Evolutionary conservation across 1,284 basidiomycete genomes (phyloP).

Genomic region (Amylostereum chailletii): DNA sequence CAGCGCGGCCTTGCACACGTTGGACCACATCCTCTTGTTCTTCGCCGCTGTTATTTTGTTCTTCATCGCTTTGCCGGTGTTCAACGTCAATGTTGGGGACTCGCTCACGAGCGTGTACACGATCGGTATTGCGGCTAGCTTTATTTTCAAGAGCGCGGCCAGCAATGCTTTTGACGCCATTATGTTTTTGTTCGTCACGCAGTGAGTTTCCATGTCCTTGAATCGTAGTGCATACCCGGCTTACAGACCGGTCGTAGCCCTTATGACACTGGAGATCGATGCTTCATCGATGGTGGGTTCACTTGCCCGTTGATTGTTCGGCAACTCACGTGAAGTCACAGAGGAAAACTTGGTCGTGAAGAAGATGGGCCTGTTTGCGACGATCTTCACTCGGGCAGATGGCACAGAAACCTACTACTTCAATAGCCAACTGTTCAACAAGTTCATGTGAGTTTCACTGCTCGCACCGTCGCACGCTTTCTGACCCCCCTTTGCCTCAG

Average conservation of each 20-base stretch:
- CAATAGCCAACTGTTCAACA: slow-evolving; percentile 63
- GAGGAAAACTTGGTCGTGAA: slow-evolving; percentile 67
- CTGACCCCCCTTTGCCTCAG: slow-evolving; percentile 22
- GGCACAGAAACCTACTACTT: slow-evolving; percentile 73
- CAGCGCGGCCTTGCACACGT: slow-evolving; percentile 49
- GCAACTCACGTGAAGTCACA: slow-evolving; percentile 11
- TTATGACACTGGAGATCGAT: slow-evolving; percentile 70
- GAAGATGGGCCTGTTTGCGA: slow-evolving; percentile 69
- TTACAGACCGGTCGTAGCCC: slow-evolving; percentile 35
- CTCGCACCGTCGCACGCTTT: background rate
- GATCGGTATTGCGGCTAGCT: slow-evolving; percentile 60
- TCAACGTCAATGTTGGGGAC: slow-evolving; percentile 52
- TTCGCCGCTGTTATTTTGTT: slow-evolving; percentile 58
- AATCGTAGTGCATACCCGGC: background rate
- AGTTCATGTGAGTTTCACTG: slow-evolving; percentile 51
- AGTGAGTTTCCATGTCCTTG: slow-evolving; percentile 32
- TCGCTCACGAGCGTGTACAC: slow-evolving; percentile 64
- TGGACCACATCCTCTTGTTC: slow-evolving; percentile 53
- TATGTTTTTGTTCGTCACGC: slow-evolving; percentile 74
- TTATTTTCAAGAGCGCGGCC: slow-evolving; percentile 68
- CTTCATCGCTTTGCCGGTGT: slow-evolving; percentile 65
- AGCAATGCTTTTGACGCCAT: slow-evolving; percentile 67
- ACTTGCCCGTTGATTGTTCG: slow-evolving; percentile 23
- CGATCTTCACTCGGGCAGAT: slow-evolving; percentile 56
- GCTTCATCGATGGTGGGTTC: slow-evolving; percentile 42